These are phyloP conservation scores for Ganoderma multipileum DNA, from an alignment of 1,284 basidiomycete species.

Conservation along the genomic window DNA sequence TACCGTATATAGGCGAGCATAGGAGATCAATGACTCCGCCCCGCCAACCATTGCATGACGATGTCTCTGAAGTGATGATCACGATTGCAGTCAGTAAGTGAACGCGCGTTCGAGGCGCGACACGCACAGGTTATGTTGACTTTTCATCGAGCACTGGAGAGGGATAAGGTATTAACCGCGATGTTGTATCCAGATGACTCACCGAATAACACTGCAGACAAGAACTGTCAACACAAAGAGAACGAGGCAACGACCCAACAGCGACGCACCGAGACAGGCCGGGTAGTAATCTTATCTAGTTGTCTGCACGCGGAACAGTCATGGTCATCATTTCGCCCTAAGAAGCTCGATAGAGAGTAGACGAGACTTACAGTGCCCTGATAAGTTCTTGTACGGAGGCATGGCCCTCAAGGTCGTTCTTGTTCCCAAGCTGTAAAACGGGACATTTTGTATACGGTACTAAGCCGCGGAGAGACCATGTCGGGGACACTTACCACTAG, in stretches of 20 bases:
- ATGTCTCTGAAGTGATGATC: slow-evolving; percentile 59
- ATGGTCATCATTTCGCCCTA: slow-evolving; percentile 12
- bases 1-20: slow-evolving; percentile 16
- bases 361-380: slow-evolving; percentile 67
- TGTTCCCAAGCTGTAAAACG: slow-evolving; percentile 81
- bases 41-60: slow-evolving; percentile 75
- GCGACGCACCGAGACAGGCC: slow-evolving; percentile 83
- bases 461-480: slow-evolving; percentile 32
- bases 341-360: slow-evolving; percentile 12
- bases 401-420: slow-evolving; percentile 89
- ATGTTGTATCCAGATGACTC: slow-evolving; percentile 37
- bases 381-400: slow-evolving; percentile 87
- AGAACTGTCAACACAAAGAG: slow-evolving; percentile 14
- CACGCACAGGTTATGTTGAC: slow-evolving; percentile 87
- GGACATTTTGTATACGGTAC: background rate
- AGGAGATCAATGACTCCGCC: slow-evolving; percentile 58
- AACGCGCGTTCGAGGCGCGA: background rate
- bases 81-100: background rate
- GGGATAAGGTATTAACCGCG: slow-evolving; percentile 29
- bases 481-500: slow-evolving; percentile 80
- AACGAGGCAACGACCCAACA: slow-evolving; percentile 2
- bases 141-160: slow-evolving; percentile 89
- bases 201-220: slow-evolving; percentile 80
- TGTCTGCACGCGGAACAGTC: slow-evolving; percentile 51
- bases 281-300: slow-evolving; percentile 82